These are phyloP conservation scores for Scleromitrula shiraiana DNA, from an alignment of 2,329 filamentous ascomycete species.

Conservation along the genomic window DNA sequence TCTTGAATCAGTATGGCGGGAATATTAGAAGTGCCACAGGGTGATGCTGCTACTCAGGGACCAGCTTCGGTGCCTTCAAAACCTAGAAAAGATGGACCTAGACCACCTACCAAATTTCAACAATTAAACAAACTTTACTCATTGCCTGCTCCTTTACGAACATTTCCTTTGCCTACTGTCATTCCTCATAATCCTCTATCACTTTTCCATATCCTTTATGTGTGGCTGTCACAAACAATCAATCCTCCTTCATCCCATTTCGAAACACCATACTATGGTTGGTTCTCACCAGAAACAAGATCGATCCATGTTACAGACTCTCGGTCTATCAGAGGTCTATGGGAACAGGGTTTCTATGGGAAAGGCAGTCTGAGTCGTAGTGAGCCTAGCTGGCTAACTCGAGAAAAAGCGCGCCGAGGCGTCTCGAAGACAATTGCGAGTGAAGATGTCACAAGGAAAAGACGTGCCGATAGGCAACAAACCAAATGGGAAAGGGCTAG, in stretches of 20 bases:
- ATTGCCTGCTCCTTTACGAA: constrained; percentile 69
- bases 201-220: constrained; percentile 68
- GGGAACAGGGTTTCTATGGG: constrained; percentile 97
- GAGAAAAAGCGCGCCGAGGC: constrained; percentile 67
- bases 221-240: constrained; percentile 67
- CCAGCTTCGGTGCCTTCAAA: constrained; percentile 5
- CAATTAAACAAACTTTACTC: constrained; percentile 68
- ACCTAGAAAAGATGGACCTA: constrained; percentile 12
- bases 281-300: constrained; percentile 73
- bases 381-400: constrained; percentile 86
- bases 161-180: constrained; percentile 78
- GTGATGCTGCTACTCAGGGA: constrained; percentile 6
- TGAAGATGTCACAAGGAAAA: constrained; percentile 69
- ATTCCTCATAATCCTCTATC: constrained; percentile 91
- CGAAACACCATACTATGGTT: constrained; percentile 57
- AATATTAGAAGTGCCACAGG: constrained; percentile 8
- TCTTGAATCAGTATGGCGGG: constrained; percentile 23
- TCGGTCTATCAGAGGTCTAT: constrained; percentile 68
- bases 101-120: constrained; percentile 29
- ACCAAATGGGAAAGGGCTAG: constrained; percentile 91
- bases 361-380: constrained; percentile 90
- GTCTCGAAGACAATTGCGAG: constrained; percentile 60
- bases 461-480: constrained; percentile 72
- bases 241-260: constrained; percentile 57
- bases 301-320: constrained; percentile 79